Evolutionary conservation across 441 rosid species (phyloP), one percentile per base, ranked within the genome.

Genomic region (Jatropha podagrica): DNA sequence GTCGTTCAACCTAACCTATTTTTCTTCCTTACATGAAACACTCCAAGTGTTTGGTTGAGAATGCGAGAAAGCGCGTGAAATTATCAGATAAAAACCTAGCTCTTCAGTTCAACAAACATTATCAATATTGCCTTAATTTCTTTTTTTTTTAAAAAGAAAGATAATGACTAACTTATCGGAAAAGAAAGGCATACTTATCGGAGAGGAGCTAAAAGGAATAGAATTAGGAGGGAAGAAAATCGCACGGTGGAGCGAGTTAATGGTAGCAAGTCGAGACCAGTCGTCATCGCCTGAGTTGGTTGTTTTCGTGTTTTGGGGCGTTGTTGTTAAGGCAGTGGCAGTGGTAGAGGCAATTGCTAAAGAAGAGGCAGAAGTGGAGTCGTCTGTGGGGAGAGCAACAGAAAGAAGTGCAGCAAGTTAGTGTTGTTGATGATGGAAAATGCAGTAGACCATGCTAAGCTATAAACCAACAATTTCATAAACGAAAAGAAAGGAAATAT

Each of bases 241-340:
- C 55, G 97, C 96, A 72, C 97, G 91, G 81, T 91, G 97, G 76
- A 96, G 98, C 20, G 97, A 92, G 86, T 80, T 86, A 71, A 93
- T 81, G 63, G 97, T 91, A 71, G 84, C 83, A 73, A 93, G 86
- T 52, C 97, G 91, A 65, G 90, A 79, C 0, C 97, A 84, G 52
- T 93, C 97, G 65, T 68, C 86, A 68, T 77, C 82, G 63, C 88
- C 94, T 52, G 81, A 42, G 66, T 74, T 26, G 68, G 81, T 1
- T 46, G 85, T 41, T 59, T 73, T 38, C 17, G 86, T 32, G 12
- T 78, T 46, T 2, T 87, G 52, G 1, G 18, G 18, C n/a, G 84
- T 20, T 13, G 83, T 27, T 7, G 86, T 37, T 6, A 82, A 17
- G 69, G 81, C 26, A 23, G 74, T 52, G 68, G 77, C 17, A 67